Conservation (phyloP, 768 basidiomycete genomes). For the Trametopsis cervina region DNA sequence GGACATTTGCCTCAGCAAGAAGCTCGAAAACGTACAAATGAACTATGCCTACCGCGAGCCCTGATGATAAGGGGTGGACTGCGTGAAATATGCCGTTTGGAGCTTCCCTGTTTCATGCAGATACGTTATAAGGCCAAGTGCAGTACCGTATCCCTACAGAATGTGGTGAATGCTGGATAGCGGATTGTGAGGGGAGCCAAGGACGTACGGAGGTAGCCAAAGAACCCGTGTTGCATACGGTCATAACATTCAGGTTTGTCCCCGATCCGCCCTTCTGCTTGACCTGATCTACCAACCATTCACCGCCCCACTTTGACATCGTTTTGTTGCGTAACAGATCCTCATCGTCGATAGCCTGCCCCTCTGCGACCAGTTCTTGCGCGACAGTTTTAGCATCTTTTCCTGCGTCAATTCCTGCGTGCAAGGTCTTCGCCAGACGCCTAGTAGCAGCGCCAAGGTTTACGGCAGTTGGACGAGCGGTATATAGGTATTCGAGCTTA, state of each 20-base stretch:
- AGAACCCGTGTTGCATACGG: constrained; percentile 97
- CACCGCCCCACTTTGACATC: constrained; percentile 82
- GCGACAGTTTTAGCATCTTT: constrained; percentile 38
- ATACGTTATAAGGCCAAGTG: constrained; percentile 88
- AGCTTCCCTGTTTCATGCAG: constrained; percentile 76
- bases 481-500: constrained; percentile 67
- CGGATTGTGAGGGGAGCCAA: neutral
- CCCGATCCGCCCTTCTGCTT: constrained; percentile 33
- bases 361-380: constrained; percentile 61
- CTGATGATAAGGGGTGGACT: constrained; percentile 93
- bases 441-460: constrained; percentile 86
- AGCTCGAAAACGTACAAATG: no score
- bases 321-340: constrained; percentile 80
- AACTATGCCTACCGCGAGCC: constrained; percentile 62
- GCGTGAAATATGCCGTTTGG: constrained; percentile 83
- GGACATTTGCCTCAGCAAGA: constrained; percentile 2
- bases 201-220: constrained; percentile 81
- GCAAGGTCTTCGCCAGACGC: constrained; percentile 52
- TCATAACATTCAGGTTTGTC: constrained; percentile 69
- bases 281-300: constrained; percentile 65
- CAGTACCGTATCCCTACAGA: constrained; percentile 87
- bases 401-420: constrained; percentile 28
- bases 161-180: constrained; percentile 2
- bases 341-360: constrained; percentile 70
- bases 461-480: constrained; percentile 92